Base-by-base conservation (phyloP, 2,329 filamentous ascomycete species). In the Nigrospora osmanthi region DNA sequence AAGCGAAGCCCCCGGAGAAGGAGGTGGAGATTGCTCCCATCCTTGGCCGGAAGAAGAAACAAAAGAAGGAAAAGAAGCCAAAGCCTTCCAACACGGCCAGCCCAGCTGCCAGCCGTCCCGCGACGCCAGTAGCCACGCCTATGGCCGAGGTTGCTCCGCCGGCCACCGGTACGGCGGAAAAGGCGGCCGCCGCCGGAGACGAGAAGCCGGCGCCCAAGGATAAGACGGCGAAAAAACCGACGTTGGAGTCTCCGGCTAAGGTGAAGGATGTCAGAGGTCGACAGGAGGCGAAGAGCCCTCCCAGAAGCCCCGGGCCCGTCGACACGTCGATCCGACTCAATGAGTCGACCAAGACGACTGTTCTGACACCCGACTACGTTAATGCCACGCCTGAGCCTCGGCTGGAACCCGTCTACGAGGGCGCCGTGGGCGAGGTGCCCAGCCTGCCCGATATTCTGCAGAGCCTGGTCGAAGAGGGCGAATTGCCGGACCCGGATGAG, bases 41-140 rank as follows among this genome's bases (percentile, higher is more conserved):
- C 35, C 62, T 89, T 40, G 85, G 85, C 32, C 79, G 87, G 43
- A 89, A 89, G 71, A 91, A 89, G 72, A 93, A 91, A 67, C 80
- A 87, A 60, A 89, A 87, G 71, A 91, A 89, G 65, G 81, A 85
- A 54, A 83, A 79, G 55, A 60, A 56, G 54, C 80, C 84, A 54
- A 83, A 78, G 54, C 58, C 54, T 53, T 48, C 57, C 2, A 66
- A 65, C 54, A 58, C 54, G 31, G 42, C 52, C 16, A 58, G 52
- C 38, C 49, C 53, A 23, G 44, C 49, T 33, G 50, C 53, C 23
- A 61, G 53, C 31, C 53, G 59, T 16, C 60, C 59, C 9, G 58
- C 52, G 52, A 66, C 56, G 5, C 60, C 60, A 28, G 51, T 42
- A 48, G 49, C 49, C 41, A 53, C 60, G 39, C 39, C 51, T 3